phyloP scores from a whole-genome alignment of 495 filamentous ascomycete genomes.

The Neurospora tetraspora region DNA sequence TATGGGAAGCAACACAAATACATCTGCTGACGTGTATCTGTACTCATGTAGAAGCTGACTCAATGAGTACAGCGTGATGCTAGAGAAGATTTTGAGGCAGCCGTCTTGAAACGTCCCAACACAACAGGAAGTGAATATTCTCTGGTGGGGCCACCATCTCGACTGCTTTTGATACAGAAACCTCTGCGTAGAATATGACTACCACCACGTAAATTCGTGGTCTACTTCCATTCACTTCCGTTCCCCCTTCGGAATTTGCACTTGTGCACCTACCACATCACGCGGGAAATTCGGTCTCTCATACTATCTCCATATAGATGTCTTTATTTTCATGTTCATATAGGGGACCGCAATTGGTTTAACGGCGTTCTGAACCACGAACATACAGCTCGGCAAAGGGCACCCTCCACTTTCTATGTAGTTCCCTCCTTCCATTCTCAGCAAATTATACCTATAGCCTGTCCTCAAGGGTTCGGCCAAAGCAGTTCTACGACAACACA shows the following conservation, averaged over 20 bases:
- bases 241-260: not conserved
- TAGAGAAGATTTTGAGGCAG: not conserved
- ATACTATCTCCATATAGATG: not conserved
- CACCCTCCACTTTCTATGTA: too few species aligned
- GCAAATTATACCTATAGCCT: too few species aligned
- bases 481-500: too few species aligned
- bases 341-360: too few species aligned
- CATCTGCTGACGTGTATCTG: not conserved
- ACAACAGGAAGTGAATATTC: not conserved
- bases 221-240: not conserved
- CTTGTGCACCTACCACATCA: not conserved
- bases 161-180: not conserved
- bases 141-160: not conserved
- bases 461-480: too few species aligned
- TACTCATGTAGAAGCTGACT: not conserved
- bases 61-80: not conserved
- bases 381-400: too few species aligned
- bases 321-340: not conserved
- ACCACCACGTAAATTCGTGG: not conserved
- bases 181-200: not conserved
- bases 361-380: too few species aligned
- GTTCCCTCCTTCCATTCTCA: too few species aligned
- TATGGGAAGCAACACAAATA: not conserved
- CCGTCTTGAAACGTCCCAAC: not conserved
- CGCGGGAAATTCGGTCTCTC: not conserved